These are phyloP conservation scores for Phoenix roebelenii DNA, from an alignment of 176 grass and related monocot genomes.

Conservation along the genomic window DNA sequence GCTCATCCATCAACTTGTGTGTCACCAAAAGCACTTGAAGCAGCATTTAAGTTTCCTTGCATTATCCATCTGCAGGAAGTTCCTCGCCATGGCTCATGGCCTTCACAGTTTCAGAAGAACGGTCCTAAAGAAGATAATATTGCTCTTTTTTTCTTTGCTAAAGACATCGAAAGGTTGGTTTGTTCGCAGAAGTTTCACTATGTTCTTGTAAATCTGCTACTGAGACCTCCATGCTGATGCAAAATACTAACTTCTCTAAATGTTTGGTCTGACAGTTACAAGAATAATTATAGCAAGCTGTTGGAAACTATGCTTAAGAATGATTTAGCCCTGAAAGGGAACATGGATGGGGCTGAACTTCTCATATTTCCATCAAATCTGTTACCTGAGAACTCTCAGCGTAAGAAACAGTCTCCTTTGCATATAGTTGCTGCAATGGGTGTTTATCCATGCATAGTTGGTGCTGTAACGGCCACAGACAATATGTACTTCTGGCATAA, in stretches of 20 bases:
- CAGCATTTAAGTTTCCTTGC: constrained; percentile 56
- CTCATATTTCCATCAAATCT: constrained; percentile 85
- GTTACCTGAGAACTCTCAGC: constrained; percentile 66
- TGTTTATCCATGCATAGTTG: too few relatives aligned
- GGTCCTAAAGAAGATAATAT: constrained; percentile 62
- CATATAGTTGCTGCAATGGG: too few relatives aligned
- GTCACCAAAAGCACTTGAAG: constrained; percentile 52
- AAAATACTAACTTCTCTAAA: too few relatives aligned
- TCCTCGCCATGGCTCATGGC: constrained; percentile 68
- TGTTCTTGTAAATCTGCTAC: too few relatives aligned
- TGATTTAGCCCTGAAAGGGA: constrained; percentile 66
- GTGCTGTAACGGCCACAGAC: too few relatives aligned
- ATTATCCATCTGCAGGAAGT: constrained; percentile 81
- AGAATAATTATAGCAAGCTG: constrained; percentile 74
- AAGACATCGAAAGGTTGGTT: constrained; percentile 64
- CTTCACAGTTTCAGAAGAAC: constrained; percentile 52
- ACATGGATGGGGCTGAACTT: constrained; percentile 60
- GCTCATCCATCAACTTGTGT: constrained; percentile 78
- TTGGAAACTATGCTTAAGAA: constrained; percentile 80
- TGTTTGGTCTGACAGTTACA: constrained; percentile 48
- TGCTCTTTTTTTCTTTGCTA: constrained; percentile 95
- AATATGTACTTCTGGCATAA: too few relatives aligned
- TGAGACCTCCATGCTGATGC: too few relatives aligned
- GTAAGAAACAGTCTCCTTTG: constrained; percentile 32
- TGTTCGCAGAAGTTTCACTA: background rate